Evolutionary conservation across 2,329 filamentous ascomycete species (phyloP).

Genomic region (Neofusicoccum sp.): DNA sequence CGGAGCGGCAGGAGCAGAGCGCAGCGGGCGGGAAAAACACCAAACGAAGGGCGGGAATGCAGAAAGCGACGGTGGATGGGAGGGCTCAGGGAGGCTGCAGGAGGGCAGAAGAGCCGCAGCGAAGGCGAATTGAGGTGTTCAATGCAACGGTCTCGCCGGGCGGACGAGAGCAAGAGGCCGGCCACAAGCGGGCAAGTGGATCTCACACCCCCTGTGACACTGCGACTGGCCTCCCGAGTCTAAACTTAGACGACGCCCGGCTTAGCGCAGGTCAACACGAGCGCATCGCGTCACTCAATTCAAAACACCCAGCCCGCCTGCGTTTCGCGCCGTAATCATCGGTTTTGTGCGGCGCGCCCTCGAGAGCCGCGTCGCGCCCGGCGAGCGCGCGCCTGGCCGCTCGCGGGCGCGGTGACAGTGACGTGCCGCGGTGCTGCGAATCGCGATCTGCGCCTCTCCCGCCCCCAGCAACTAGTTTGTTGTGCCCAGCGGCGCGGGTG

Average conservation of each 20-base stretch:
- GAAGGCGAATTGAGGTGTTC: conserved; percentile 13
- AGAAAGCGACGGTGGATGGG: conserved; percentile 2
- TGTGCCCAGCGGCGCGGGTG: background rate
- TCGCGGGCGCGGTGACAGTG: background rate
- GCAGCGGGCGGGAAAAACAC: background rate
- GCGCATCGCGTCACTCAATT: conserved; percentile 15
- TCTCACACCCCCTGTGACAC: conserved; percentile 12
- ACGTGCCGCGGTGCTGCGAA: background rate
- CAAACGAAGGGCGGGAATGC: conserved; percentile 11
- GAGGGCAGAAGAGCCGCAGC: conserved; percentile 4
- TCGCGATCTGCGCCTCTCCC: conserved; percentile 13
- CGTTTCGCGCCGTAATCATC: conserved; percentile 1
- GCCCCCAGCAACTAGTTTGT: background rate
- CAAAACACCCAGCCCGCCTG: background rate
- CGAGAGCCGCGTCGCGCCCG: no score
- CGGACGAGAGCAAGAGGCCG: conserved; percentile 12
- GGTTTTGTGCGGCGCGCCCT: background rate
- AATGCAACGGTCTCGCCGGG: conserved; percentile 11
- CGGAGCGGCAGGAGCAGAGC: conserved; percentile 1
- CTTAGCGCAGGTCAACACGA: conserved; percentile 14
- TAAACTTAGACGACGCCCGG: conserved; percentile 15
- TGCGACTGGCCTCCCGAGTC: conserved; percentile 9
- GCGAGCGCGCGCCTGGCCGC: background rate
- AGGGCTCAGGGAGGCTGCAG: conserved; percentile 1
- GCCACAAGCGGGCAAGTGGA: conserved; percentile 11